These are phyloP conservation scores for Lycium ferocissimum DNA, from an alignment of 257 asterid species.

Conservation along the genomic window DNA sequence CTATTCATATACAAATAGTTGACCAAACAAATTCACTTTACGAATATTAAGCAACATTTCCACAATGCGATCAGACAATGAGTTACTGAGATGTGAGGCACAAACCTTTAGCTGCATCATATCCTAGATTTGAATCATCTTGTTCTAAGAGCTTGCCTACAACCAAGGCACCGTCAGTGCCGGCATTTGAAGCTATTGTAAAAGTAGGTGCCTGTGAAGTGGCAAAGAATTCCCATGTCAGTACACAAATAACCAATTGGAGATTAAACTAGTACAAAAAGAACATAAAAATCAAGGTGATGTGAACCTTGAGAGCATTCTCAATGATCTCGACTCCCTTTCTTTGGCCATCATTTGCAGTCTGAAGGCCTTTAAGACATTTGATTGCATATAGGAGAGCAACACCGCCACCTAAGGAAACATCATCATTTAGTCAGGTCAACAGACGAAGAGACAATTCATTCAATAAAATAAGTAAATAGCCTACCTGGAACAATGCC, in stretches of 20 bases:
- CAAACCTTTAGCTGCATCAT: conserved; percentile 89
- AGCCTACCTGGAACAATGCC: conserved; percentile 85
- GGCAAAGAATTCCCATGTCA: conserved; percentile 34
- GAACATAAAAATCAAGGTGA: conserved; percentile 13
- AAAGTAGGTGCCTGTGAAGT: conserved; percentile 69
- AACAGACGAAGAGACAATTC: conserved; percentile 30
- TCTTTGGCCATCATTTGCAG: conserved; percentile 76
- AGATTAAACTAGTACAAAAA: conserved; percentile 12
- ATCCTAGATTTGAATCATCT: conserved; percentile 73
- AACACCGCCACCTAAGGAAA: conserved; percentile 85
- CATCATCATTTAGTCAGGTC: conserved; percentile 8
- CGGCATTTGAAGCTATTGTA: conserved; percentile 88
- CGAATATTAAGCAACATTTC: conserved; percentile 24
- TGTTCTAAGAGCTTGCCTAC: conserved; percentile 82
- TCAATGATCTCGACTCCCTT: conserved; percentile 81
- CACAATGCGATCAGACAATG: conserved; percentile 29
- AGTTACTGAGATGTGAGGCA: conserved; percentile 17
- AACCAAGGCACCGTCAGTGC: conserved; percentile 69
- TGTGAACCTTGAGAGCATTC: conserved; percentile 78
- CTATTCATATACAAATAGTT: not conserved
- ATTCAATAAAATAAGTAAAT: conserved; percentile 4
- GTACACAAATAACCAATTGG: conserved; percentile 26
- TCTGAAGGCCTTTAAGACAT: conserved; percentile 64
- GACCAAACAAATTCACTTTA: conserved; percentile 4
- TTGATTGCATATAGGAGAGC: conserved; percentile 82